phyloP scores from a whole-genome alignment of 441 rosid species.

The Syzygium syzygioides region DNA sequence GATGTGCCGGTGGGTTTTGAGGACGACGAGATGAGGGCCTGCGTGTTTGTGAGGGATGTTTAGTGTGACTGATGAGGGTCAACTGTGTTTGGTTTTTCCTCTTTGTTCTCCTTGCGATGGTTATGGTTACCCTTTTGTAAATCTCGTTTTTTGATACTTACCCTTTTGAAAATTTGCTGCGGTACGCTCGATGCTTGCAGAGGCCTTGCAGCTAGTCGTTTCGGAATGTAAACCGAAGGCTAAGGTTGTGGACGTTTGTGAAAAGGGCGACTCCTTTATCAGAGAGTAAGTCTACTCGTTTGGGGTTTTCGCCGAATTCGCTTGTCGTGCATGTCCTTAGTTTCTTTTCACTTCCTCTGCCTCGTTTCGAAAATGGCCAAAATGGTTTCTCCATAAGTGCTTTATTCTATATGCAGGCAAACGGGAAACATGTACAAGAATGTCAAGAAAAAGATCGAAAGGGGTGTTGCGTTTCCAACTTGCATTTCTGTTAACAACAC shows the following conservation, averaged over 20 bases:
- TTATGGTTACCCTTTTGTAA: not conserved
- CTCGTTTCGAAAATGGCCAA: not conserved
- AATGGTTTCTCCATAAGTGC: not conserved
- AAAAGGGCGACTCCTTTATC: slow-evolving; percentile 78
- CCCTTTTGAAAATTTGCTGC: not conserved
- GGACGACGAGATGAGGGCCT: not conserved
- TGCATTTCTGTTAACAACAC: slow-evolving; percentile 87
- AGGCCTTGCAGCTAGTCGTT: slow-evolving; percentile 76
- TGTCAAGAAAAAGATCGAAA: slow-evolving; percentile 81
- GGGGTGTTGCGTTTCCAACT: slow-evolving; percentile 96
- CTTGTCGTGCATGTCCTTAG: not conserved
- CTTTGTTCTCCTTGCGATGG: not conserved
- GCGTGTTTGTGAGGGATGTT: not conserved
- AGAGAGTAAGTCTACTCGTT: slow-evolving; percentile 55
- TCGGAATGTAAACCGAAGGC: slow-evolving; percentile 74
- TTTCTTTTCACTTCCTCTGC: not conserved
- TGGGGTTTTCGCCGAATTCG: not conserved
- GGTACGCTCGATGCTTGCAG: slow-evolving; percentile 28
- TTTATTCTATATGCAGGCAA: slow-evolving; percentile 40
- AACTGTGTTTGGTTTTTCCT: not conserved
- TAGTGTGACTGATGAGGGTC: not conserved
- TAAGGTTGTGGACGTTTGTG: slow-evolving; percentile 90
- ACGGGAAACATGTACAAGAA: slow-evolving; percentile 88
- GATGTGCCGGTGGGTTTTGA: not conserved
- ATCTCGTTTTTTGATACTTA: not conserved